Evolutionary conservation across 139 green algal genomes (phyloP), one percentile per base, ranked within the genome.

Genomic region (Helicosporidium sp.): DNA sequence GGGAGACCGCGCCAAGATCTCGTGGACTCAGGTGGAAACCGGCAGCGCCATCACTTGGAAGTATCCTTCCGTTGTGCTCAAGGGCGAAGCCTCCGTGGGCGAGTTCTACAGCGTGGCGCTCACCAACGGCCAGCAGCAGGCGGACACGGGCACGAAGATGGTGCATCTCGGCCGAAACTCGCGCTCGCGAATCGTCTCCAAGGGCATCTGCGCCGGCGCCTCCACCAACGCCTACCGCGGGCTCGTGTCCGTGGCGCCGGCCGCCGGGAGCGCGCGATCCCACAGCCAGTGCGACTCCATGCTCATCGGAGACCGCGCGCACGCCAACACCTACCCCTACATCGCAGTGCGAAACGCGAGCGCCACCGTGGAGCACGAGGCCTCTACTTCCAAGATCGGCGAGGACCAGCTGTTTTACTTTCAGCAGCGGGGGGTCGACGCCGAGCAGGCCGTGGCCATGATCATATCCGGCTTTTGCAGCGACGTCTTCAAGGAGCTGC

Each of bases 321-420:
- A 62, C 2, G 90, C 90, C 41, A 97, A 97, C 69, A 99, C 90
- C 0, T 99, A 99, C 68, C 90, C 90, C 0, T 99, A 99, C 80
- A 97, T 99, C 51, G 64, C 87, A 68, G 76, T 80, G 48, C 75
- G 80, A 7, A 67, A 97, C 36, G 85, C 87, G 3, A 73, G 60
- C 8, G 80, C 87, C 7, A 58, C 71, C 5, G 90, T 99, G 28
- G 90, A 99, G 76, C 90, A 99, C 54, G 90, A 99, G 68, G 90
- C 90, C 1, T 77, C 50, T 41, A 99, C 90, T 26, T 79, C 52
- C 53, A 99, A 99, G 76, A 97, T 99, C 44, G 84, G 86, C 2
- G 90, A 97, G 68, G 90, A 99, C 57, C 90, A 99, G 78, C 73
- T 99, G 27, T 99, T 99, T 53, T 99, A 99, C 73, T 96, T 97